These are phyloP conservation scores for Cercospora janseana DNA, from an alignment of 2,329 filamentous ascomycete species.

Conservation along the genomic window DNA sequence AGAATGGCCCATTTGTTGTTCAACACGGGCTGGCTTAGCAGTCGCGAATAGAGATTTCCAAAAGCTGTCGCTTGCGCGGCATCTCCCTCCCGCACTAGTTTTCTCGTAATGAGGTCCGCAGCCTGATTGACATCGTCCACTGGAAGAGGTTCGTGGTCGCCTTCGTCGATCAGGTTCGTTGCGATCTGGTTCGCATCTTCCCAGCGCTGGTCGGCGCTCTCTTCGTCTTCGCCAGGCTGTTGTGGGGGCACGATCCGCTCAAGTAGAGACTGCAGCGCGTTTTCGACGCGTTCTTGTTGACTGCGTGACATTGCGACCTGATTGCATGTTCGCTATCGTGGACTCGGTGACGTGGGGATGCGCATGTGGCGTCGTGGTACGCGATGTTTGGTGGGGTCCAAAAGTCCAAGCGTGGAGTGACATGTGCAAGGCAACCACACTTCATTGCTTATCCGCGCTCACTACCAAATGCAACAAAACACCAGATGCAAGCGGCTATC, in stretches of 20 bases:
- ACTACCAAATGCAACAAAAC: not conserved
- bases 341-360: conserved; percentile 1
- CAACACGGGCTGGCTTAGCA: conserved; percentile 86
- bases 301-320: conserved; percentile 11
- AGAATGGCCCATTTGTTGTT: conserved; percentile 97
- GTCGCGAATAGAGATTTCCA: conserved; percentile 83
- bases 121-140: conserved; percentile 83
- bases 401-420: conserved; percentile 1
- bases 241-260: conserved; percentile 66
- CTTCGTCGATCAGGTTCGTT: conserved; percentile 45
- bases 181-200: conserved; percentile 59
- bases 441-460: not conserved
- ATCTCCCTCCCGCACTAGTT: conserved; percentile 71
- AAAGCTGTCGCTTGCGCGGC: conserved; percentile 76
- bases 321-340: conserved; percentile 9
- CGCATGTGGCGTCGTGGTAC: conserved; percentile 7
- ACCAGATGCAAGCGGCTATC: too few species aligned
- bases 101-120: conserved; percentile 86
- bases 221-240: conserved; percentile 64
- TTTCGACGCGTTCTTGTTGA: conserved; percentile 63
- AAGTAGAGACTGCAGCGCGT: conserved; percentile 76
- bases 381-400: conserved; percentile 8
- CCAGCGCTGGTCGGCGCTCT: conserved; percentile 66
- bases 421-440: conserved; percentile 3
- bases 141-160: conserved; percentile 50